Conservation (phyloP, 768 basidiomycete species). For the Kwoniella bestiolae region DNA sequence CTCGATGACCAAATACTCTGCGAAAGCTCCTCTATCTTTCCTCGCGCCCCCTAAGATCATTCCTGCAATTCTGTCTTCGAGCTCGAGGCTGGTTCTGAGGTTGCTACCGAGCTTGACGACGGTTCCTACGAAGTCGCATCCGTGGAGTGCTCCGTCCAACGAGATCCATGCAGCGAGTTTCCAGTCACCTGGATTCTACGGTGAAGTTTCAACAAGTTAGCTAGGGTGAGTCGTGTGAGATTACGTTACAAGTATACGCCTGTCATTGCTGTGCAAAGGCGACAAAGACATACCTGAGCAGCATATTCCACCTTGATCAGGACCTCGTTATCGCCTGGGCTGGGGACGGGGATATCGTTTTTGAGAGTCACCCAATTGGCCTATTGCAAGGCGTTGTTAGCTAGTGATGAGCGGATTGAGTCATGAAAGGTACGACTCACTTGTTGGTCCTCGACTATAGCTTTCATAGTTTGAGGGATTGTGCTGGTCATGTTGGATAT, state of each 20-base stretch:
- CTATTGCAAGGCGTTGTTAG: constrained; percentile 1
- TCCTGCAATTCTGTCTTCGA: constrained; percentile 44
- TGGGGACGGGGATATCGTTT: constrained; percentile 29
- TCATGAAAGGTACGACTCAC: constrained; percentile 12
- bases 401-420: neutral
- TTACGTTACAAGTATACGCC: too few species aligned
- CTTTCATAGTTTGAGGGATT: constrained; percentile 35
- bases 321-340: constrained; percentile 36
- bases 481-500: neutral
- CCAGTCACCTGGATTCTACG: constrained; percentile 44
- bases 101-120: constrained; percentile 32
- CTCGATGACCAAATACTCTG: constrained; percentile 40
- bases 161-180: constrained; percentile 32
- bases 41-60: constrained; percentile 41
- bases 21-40: constrained; percentile 31
- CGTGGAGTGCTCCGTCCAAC: constrained; percentile 30
- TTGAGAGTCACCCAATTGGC: constrained; percentile 23
- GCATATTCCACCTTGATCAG: constrained; percentile 48
- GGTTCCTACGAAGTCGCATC: constrained; percentile 45
- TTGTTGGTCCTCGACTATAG: constrained; percentile 31
- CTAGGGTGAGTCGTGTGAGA: neutral
- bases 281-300: constrained; percentile 34
- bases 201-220: neutral
- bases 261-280: constrained; percentile 2
- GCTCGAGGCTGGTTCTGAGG: constrained; percentile 15